phyloP scores from a whole-genome alignment of 140 eudicot species.

The Ambrosia hybrid region DNA sequence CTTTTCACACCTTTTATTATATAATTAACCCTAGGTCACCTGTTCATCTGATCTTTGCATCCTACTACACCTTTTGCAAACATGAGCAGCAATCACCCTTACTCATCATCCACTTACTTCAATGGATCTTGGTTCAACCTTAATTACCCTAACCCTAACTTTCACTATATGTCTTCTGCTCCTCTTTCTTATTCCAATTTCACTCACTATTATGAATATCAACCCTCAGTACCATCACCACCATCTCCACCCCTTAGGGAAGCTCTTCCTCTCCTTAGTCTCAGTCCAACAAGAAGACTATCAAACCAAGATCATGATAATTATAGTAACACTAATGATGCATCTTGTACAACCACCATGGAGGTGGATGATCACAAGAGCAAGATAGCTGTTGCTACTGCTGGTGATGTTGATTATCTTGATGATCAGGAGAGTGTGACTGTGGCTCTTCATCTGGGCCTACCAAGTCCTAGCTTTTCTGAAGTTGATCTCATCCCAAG shows the following conservation, averaged over 20 bases:
- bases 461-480: constrained; percentile 37
- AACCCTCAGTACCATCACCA: constrained; percentile 29
- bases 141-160: constrained; percentile 40
- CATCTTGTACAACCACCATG: constrained; percentile 32
- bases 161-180: constrained; percentile 31
- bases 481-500: constrained; percentile 45
- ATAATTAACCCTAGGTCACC: constrained; percentile 32
- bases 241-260: constrained; percentile 69
- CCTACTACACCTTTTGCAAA: constrained; percentile 29
- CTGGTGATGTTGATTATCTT: constrained; percentile 11
- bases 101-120: constrained; percentile 46
- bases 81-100: constrained; percentile 57
- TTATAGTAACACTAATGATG: constrained; percentile 16
- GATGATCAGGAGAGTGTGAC: constrained; percentile 37
- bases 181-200: constrained; percentile 19
- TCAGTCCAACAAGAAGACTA: constrained; percentile 46
- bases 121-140: constrained; percentile 54
- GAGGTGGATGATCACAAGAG: constrained; percentile 29
- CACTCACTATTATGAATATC: constrained; percentile 7
- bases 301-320: constrained; percentile 14
- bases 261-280: constrained; percentile 63
- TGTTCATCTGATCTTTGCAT: constrained; percentile 32
- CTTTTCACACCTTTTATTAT: constrained; percentile 37
- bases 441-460: constrained; percentile 74
- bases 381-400: constrained; percentile 22